Base-by-base conservation (phyloP, 1,139 yeast genomes). In the Geotrichum cucujoidarum region DNA sequence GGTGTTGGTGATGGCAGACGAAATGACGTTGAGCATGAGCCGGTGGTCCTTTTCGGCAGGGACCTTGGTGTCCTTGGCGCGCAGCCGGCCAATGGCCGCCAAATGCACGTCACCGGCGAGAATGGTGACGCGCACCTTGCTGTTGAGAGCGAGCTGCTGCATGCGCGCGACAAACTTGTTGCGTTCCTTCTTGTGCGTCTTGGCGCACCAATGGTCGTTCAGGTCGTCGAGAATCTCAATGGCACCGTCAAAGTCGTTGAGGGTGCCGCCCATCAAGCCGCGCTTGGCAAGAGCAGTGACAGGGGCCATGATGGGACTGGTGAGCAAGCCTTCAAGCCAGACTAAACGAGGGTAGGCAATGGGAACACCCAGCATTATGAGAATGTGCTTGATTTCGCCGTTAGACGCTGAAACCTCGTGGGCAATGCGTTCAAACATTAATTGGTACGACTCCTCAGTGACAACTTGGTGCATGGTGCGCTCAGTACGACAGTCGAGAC, bases 191-290 rank as follows among this genome's bases (percentile, higher is more conserved):
- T 87, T 87, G 61, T 90, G 98, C 63, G 82, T 77, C 52, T 75
- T 75, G 4, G 96, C 84, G 66, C 97, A 89, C 97, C 97, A 90
- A 66, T 92, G 97, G 64, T 90, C 98, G 62, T 89, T 84, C 63
- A 92, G 74, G 63, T 90, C 97, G 61, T 92, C 97, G 56, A 90
- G 74, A 16, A 90, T 79, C 67, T 90, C 97, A 17, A 90, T 81
- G 38, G 84, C 80, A 1, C 97, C 97, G 60, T 89, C 96, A 62
- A 89, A 90, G 57, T 87, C 94, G 62, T 92, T 90, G 33, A 87
- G 88, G 34, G 87, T 68, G 1, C 94, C 90, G 49, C 77, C 74
- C 43, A 85, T 66, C 43, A 84, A 65, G 2, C 92, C 90, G 53
- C 77, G 78, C 51, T 80, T 74, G 1, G 96, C 88, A 46, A 89